These are phyloP conservation scores for Lachancea dasiensis DNA, from an alignment of 805 yeast species.

Conservation along the genomic window DNA sequence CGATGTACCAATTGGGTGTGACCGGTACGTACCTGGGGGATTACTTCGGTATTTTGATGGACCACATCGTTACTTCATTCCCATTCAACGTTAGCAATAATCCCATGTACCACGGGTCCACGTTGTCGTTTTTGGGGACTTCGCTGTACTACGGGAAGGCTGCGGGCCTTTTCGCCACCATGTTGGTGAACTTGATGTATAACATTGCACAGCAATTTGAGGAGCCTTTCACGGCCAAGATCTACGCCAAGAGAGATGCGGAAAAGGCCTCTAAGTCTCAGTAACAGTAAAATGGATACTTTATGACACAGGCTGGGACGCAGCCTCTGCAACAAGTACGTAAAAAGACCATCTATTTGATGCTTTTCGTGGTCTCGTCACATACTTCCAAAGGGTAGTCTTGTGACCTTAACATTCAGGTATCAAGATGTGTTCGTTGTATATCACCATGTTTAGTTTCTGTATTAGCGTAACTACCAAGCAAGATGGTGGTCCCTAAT, in stretches of 20 bases:
- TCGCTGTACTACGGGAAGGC: conserved; percentile 87
- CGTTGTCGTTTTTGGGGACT: conserved; percentile 83
- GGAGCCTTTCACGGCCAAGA: conserved; percentile 92
- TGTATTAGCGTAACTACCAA: too few species aligned
- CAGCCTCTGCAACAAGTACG: too few species aligned
- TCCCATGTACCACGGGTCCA: conserved; percentile 96
- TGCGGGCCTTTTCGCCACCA: conserved; percentile 71
- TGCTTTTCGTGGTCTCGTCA: too few species aligned
- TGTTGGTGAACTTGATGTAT: conserved; percentile 76
- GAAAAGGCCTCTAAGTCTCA: conserved; percentile 22
- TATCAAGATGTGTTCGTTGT: too few species aligned
- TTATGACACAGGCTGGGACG: too few species aligned
- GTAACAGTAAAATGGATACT: conserved; percentile 2
- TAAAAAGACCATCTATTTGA: too few species aligned
- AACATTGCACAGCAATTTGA: conserved; percentile 78
- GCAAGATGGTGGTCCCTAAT: too few species aligned
- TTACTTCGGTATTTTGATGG: conserved; percentile 94
- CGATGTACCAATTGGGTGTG: conserved; percentile 90
- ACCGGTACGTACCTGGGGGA: conserved; percentile 97
- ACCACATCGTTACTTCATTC: conserved; percentile 80
- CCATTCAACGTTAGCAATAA: conserved; percentile 88
- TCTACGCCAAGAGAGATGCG: conserved; percentile 68
- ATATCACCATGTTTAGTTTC: too few species aligned
- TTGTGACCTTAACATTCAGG: too few species aligned
- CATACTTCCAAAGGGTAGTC: too few species aligned